Evolutionary conservation across 2,329 filamentous ascomycete genomes (phyloP).

Genomic region (Phoma sp.): DNA sequence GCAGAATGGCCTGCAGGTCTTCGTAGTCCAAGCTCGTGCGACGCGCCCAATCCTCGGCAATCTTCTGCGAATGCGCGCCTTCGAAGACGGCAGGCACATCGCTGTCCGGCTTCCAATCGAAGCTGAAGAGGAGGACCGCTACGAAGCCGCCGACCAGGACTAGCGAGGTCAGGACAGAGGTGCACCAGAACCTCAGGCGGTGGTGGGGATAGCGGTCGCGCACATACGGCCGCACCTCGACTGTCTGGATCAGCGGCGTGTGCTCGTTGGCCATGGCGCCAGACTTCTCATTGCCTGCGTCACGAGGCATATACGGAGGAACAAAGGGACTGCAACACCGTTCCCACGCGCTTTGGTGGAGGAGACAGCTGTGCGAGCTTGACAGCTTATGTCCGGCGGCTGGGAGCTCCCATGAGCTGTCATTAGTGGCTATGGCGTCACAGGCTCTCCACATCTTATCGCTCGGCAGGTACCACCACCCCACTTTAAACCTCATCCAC

Average conservation of each 20-base stretch:
- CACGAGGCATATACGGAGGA: conserved; percentile 20
- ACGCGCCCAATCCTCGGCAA: conserved; percentile 51
- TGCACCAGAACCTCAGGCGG: conserved; percentile 71
- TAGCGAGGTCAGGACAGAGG: conserved; percentile 57
- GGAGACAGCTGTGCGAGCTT: neutral
- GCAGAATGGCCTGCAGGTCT: conserved; percentile 63
- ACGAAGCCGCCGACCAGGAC: conserved; percentile 50
- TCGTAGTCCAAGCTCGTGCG: conserved; percentile 59
- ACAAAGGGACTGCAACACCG: neutral
- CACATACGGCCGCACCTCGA: conserved; percentile 60
- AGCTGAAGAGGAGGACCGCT: conserved; percentile 49
- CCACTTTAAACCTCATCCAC: neutral
- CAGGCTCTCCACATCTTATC: conserved; percentile 9
- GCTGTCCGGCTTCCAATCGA: conserved; percentile 22
- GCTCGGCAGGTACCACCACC: neutral
- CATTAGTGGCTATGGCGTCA: conserved; percentile 12
- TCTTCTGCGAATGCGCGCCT: conserved; percentile 30
- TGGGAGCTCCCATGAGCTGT: conserved; percentile 12
- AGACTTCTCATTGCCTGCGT: conserved; percentile 36
- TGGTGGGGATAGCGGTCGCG: conserved; percentile 62
- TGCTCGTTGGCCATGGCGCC: conserved; percentile 61
- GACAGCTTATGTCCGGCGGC: conserved; percentile 13
- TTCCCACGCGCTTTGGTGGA: neutral
- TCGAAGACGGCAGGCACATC: conserved; percentile 15
- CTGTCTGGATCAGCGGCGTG: conserved; percentile 72